Conservation (phyloP, 139 green algal species). For the Coelastrella sp. region DNA sequence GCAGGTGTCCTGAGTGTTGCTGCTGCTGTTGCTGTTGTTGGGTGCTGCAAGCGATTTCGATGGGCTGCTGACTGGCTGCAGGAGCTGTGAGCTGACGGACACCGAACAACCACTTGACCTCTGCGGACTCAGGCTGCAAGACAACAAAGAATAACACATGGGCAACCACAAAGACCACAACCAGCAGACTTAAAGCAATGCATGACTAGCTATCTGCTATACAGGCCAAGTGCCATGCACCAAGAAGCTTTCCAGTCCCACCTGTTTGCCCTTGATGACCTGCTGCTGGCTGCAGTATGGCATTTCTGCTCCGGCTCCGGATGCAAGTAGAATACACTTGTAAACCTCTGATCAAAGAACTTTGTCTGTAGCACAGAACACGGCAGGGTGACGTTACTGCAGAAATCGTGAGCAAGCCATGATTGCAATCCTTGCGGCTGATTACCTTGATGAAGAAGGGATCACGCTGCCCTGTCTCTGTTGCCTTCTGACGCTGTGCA, state of each 20-base stretch:
- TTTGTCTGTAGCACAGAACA: slow-evolving; percentile 53
- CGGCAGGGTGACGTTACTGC: neutral
- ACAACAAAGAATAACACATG: neutral
- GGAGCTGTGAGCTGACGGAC: too few species aligned
- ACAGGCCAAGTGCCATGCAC: too few species aligned
- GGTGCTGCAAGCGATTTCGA: neutral
- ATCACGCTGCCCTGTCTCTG: slow-evolving; percentile 73
- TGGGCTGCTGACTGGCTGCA: neutral
- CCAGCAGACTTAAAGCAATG: too few species aligned
- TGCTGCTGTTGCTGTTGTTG: neutral
- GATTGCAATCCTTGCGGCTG: neutral
- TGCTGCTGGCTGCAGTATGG: slow-evolving; percentile 17
- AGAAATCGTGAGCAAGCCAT: neutral
- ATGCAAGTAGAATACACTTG: slow-evolving; percentile 73
- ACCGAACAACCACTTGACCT: too few species aligned
- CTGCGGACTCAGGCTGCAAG: neutral
- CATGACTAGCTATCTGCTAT: too few species aligned
- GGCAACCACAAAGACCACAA: neutral
- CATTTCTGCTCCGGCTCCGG: slow-evolving; percentile 35
- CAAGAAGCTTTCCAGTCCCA: too few species aligned
- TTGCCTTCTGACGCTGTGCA: slow-evolving; percentile 69
- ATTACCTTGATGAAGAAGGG: slow-evolving; percentile 83
- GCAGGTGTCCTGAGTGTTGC: neutral
- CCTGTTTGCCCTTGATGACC: neutral
- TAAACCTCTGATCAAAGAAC: slow-evolving; percentile 83